Conservation (phyloP, 148 eudicot genomes). For the Hydrangea macrophylla region DNA sequence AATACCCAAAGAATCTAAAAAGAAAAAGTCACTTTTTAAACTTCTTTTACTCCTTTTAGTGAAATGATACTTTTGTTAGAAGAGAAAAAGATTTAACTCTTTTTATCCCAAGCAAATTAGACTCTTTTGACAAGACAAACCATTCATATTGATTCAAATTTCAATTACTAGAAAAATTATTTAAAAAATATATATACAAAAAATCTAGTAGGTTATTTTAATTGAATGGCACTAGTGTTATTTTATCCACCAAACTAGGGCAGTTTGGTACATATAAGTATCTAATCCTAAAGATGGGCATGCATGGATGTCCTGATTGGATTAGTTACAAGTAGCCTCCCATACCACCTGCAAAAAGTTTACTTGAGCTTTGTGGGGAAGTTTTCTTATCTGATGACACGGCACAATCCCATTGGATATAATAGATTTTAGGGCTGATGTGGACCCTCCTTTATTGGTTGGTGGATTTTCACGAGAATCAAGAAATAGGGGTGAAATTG, state of each 20-base stretch:
- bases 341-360: slow-evolving; percentile 32
- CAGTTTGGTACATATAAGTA: slow-evolving; percentile 12
- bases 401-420: slow-evolving; percentile 39
- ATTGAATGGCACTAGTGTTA: slow-evolving; percentile 9
- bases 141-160: no score
- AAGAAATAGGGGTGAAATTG: slow-evolving; percentile 25
- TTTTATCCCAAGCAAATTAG: no score
- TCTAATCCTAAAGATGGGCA: slow-evolving; percentile 50
- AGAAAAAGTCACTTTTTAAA: no score
- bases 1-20: no score
- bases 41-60: no score
- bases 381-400: slow-evolving; percentile 62
- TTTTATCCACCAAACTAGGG: background rate
- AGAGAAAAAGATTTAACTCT: no score
- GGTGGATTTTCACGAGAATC: slow-evolving; percentile 61
- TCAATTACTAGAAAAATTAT: no score
- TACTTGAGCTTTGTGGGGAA: slow-evolving; percentile 25
- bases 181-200: no score
- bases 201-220: no score
- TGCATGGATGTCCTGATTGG: slow-evolving; percentile 39
- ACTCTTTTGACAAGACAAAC: no score
- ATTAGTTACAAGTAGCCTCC: slow-evolving; percentile 24
- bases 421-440: slow-evolving; percentile 51
- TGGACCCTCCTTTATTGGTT: slow-evolving; percentile 57
- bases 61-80: no score